A percentile compares a stretch with the other conserved stretches of the same genome.
Evolutionary conservation across 805 yeast genomes (phyloP).

Genomic region (Candida oleophila): DNA sequence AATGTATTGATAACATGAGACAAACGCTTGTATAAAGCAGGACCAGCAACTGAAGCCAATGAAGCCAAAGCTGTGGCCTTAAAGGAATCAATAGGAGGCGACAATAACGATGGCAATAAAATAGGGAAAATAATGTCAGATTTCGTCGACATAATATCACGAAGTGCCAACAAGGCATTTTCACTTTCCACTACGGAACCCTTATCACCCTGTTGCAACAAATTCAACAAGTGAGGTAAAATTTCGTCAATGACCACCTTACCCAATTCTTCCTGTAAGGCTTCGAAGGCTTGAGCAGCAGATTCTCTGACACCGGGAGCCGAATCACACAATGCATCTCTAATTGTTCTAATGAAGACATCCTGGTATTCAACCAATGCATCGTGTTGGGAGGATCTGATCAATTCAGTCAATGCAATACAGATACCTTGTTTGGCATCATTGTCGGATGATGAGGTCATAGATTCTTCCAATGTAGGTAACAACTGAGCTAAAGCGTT

Average conservation of each 20-base stretch:
- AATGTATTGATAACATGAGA: constrained; percentile 72
- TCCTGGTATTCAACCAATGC: constrained; percentile 64
- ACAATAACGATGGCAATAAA: constrained; percentile 77
- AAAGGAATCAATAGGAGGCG: constrained; percentile 77
- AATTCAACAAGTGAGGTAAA: constrained; percentile 74
- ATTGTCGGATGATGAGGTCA: constrained; percentile 58
- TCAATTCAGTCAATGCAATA: constrained; percentile 84
- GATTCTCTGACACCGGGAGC: constrained; percentile 78
- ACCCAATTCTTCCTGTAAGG: constrained; percentile 79
- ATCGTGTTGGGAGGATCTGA: constrained; percentile 66
- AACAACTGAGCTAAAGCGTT: constrained; percentile 79
- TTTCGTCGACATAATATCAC: constrained; percentile 88
- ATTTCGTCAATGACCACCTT: constrained; percentile 84
- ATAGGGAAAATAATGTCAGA: constrained; percentile 93
- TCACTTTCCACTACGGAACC: constrained; percentile 42
- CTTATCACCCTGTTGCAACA: constrained; percentile 55
- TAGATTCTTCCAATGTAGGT: constrained; percentile 76
- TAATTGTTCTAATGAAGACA: constrained; percentile 69
- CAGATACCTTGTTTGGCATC: constrained; percentile 96
- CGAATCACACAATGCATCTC: constrained; percentile 75
- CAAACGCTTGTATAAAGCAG: constrained; percentile 71
- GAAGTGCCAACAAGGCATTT: constrained; percentile 80
- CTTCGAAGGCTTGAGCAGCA: constrained; percentile 89
- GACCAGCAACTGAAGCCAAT: constrained; percentile 86
- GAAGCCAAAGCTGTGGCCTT: constrained; percentile 88